These are phyloP conservation scores for Reutealis trisperma DNA, from an alignment of 345 rosid species.

Conservation along the genomic window DNA sequence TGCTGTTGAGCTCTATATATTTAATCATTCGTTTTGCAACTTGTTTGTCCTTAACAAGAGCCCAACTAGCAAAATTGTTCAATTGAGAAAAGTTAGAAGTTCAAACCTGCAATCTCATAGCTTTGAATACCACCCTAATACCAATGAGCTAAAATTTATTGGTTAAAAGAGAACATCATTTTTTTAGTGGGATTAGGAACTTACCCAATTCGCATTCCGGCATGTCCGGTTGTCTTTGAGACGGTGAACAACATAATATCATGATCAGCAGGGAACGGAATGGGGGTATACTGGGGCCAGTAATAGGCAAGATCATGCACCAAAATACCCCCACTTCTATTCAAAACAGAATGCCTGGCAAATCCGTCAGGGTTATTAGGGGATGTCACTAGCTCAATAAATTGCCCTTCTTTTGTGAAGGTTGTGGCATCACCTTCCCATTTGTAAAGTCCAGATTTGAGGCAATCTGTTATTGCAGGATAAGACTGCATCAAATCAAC, in stretches of 20 bases:
- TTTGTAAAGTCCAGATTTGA: conserved; percentile 67
- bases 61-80: conserved; percentile 59
- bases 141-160: too few relatives aligned
- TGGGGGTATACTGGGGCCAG: conserved; percentile 95
- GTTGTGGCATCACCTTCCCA: conserved; percentile 90
- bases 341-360: conserved; percentile 65
- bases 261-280: conserved; percentile 64
- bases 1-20: conserved; percentile 75
- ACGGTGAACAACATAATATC: conserved; percentile 81
- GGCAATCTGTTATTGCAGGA: conserved; percentile 71
- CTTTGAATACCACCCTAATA: neutral
- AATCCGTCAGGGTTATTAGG: conserved; percentile 94
- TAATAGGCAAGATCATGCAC: conserved; percentile 92
- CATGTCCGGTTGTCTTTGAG: conserved; percentile 89
- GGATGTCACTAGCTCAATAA: conserved; percentile 88
- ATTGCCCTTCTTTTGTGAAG: conserved; percentile 57
- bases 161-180: too few relatives aligned
- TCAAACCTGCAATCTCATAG: too few relatives aligned
- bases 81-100: neutral
- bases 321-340: conserved; percentile 61
- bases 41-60: conserved; percentile 67
- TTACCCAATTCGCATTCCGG: conserved; percentile 95
- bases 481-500: conserved; percentile 60
- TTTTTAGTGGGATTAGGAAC: neutral
- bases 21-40: conserved; percentile 77